These are phyloP conservation scores for Aspergillus sp. DNA, from an alignment of 2,329 filamentous ascomycete genomes.

Conservation along the genomic window DNA sequence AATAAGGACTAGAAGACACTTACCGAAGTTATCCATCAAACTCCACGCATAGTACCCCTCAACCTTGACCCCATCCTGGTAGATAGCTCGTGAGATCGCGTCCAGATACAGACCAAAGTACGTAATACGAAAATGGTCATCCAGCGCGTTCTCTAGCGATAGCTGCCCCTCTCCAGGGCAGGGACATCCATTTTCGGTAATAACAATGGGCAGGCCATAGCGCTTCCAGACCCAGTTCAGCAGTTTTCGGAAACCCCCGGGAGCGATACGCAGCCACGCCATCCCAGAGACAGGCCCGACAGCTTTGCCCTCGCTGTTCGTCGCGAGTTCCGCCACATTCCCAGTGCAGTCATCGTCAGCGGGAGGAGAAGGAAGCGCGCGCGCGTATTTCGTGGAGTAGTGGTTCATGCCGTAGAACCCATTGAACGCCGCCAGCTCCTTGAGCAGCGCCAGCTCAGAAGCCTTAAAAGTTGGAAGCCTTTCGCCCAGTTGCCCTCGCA, in stretches of 20 bases:
- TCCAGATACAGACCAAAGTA: conserved; percentile 8
- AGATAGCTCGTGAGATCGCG: conserved; percentile 3
- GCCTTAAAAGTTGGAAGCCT: conserved; percentile 1
- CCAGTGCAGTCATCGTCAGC: conserved; percentile 9
- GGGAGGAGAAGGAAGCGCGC: conserved; percentile 1
- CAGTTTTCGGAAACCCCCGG: conserved; percentile 6
- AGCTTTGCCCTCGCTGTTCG: conserved; percentile 3
- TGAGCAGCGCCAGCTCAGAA: background rate
- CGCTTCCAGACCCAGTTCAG: conserved; percentile 5
- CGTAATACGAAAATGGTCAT: conserved; percentile 4
- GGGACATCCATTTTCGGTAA: conserved; percentile 11
- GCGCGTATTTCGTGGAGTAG: conserved; percentile 11
- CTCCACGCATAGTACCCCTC: conserved; percentile 13
- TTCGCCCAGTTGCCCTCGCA: conserved; percentile 15
- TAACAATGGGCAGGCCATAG: conserved; percentile 6
- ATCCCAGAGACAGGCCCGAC: conserved; percentile 8
- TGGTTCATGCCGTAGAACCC: conserved; percentile 16
- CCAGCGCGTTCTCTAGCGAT: background rate
- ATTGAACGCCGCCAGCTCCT: background rate
- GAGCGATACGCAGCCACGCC: conserved; percentile 7
- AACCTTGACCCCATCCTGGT: conserved; percentile 7
- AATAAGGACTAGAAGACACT: background rate
- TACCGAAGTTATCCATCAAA: conserved; percentile 18
- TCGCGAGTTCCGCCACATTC: conserved; percentile 7
- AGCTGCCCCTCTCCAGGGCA: conserved; percentile 3